Evolutionary conservation across 2,329 filamentous ascomycete genomes (phyloP), one percentile per base, ranked within the genome.

Genomic region (Xylariales sp.): DNA sequence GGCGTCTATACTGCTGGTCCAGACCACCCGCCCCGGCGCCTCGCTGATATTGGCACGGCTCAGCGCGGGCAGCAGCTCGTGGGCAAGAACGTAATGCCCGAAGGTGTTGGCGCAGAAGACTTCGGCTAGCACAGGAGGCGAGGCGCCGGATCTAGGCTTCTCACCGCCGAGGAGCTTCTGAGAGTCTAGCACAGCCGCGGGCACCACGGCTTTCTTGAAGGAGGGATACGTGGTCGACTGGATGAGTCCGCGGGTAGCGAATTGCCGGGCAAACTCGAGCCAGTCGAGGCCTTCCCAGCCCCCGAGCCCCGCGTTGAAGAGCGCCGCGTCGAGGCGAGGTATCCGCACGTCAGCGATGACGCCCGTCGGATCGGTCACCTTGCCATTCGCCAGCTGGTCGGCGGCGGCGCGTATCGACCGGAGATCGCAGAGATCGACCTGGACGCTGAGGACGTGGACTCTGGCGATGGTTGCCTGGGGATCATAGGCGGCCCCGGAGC

Each of bases 61-160:
- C 73, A 99, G 85, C 10, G 97, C 83, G 0, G 93, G 91, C 72
- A 91, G 86, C 10, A 98, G 85, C 76, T 91, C 89, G 78, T 97
- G 94, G 16, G 89, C 88, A 30, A 99, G 88, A 75, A 97, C 82
- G 78, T 99, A 98, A 81, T 99, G 96, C 0, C 96, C 96, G 77
- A 99, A 98, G 36, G 97, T 87, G 77, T 98, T 98, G 57, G 95
- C 91, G 78, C 91, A 91, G 78, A 98, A 99, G 18, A 97, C 89
- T 72, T 93, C 86, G 3, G 93, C 94, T 0, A 99, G 82, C 5
- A 83, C 81, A 0, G 91, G 89, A 65, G 89, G 87, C 16, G 81
- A 73, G 10, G 23, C 23, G 23, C 43, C 49, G 7, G 61, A 65
- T 14, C 63, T 66, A 5, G 63, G 8, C 67, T 53, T 58, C 48